phyloP scores from a whole-genome alignment of 2,329 filamentous ascomycete genomes.

The Penicillium sp. region DNA sequence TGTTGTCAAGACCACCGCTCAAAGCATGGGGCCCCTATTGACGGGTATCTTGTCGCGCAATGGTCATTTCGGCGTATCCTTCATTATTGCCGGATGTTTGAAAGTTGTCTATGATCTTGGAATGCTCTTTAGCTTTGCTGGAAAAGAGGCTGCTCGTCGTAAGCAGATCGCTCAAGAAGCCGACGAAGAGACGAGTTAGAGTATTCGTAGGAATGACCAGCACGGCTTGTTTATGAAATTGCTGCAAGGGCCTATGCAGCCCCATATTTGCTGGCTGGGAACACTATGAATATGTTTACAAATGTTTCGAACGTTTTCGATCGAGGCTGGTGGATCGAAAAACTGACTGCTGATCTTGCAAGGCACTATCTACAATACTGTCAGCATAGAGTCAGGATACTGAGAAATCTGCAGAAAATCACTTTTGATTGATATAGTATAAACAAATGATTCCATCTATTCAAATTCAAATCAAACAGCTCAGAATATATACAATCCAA shows the following conservation, averaged over 20 bases:
- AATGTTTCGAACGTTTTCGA: not conserved
- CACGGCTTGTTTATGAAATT: not conserved
- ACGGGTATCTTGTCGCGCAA: slow-evolving; percentile 62
- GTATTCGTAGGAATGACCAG: not conserved
- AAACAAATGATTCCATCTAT: slow-evolving; percentile 9
- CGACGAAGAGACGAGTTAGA: slow-evolving; percentile 15
- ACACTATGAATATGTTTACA: not conserved
- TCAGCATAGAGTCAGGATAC: not conserved
- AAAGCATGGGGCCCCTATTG: slow-evolving; percentile 61
- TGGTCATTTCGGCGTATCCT: slow-evolving; percentile 60
- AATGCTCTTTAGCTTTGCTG: slow-evolving; percentile 53
- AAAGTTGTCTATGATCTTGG: slow-evolving; percentile 63
- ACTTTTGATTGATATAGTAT: slow-evolving; percentile 11
- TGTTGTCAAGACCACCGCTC: slow-evolving; percentile 64
- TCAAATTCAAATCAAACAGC: slow-evolving; percentile 9
- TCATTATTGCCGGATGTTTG: slow-evolving; percentile 61
- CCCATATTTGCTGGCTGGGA: not conserved
- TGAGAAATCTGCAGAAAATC: not conserved
- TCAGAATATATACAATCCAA: not conserved
- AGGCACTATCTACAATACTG: too few relatives aligned
- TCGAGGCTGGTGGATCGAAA: not conserved
- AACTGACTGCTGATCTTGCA: too few relatives aligned
- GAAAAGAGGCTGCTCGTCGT: slow-evolving; percentile 24
- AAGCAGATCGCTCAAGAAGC: slow-evolving; percentile 13
- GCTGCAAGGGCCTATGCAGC: not conserved